Evolutionary conservation across 805 yeast genomes (phyloP), one percentile per base, ranked within the genome.

Genomic region (Kuraishia capsulata): DNA sequence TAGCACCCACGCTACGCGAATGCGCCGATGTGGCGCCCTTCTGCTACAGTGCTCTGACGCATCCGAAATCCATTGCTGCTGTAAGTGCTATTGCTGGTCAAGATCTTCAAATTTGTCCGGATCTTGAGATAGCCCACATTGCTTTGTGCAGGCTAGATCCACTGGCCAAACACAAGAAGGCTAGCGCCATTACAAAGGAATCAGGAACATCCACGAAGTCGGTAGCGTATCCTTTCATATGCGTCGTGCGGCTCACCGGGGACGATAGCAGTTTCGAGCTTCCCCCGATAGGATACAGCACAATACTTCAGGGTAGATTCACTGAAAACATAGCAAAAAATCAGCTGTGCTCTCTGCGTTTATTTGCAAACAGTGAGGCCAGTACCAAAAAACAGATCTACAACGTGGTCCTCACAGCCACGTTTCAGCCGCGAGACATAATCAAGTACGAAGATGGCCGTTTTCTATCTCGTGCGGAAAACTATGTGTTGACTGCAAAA

Each of bases 101-200:
- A 23, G 74, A 69, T 8, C 54, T 73, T 38, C 67, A 64, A 29
- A 50, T 66, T 1, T 58, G 71, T 24, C 52, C 63, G 54, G 78
- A 74, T 40, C 73, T 67, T 47, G 81, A 76, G 51, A 59, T 74
- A 30, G 78, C 71, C 3, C 76, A 71, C 43, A 51, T 51, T 39
- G 49, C 56, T 10, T 31, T 18, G 20, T 3, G 25, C 35, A 35
- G 26, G 20, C 36, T 13, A 5, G 14, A 36, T 6, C 35, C 35
- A 21, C 23, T 20, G 19, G 17, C 9, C 13, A 13, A 17, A 5
- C 8, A 14, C 17, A 11, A 13, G 6, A 28, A 5, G 17, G 17
- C 31, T 5, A 8, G 5, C 17, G 31, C 31, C 17, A n/a, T n/a
- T n/a, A n/a, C n/a, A n/a, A n/a, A n/a, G n/a, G n/a, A n/a, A n/a